A percentile compares a stretch with the other conserved stretches of the same genome.
Evolutionary conservation across 345 rosid species (phyloP).

Genomic region (Sisymbrium altissimum): DNA sequence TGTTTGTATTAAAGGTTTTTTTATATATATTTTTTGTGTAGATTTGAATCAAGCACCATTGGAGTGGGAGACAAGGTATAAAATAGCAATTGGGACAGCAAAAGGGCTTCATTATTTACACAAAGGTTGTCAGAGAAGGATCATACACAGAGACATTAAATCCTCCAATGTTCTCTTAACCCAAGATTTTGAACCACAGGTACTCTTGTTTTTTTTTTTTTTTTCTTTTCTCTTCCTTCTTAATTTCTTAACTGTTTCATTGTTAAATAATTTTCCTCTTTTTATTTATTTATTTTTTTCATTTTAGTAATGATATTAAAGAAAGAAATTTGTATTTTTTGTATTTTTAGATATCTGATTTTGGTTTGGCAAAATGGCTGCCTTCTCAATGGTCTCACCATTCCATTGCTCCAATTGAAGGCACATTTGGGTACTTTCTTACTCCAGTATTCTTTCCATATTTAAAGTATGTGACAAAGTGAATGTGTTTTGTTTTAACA

Average conservation of each 20-base stretch:
- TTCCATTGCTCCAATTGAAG: conserved; percentile 97
- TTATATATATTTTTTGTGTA: conserved; percentile 1
- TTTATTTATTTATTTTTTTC: background rate
- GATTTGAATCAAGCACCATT: conserved; percentile 48
- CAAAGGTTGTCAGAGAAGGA: conserved; percentile 87
- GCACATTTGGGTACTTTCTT: conserved; percentile 80
- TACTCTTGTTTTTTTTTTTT: conserved; percentile 16
- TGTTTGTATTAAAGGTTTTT: background rate
- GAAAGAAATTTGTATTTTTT: background rate
- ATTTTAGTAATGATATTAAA: background rate
- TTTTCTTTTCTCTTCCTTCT: background rate
- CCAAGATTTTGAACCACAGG: conserved; percentile 77
- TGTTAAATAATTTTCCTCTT: background rate
- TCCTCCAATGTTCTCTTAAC: conserved; percentile 84
- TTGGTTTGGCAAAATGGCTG: conserved; percentile 97
- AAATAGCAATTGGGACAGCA: conserved; percentile 78
- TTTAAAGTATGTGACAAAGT: background rate
- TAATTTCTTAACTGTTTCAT: background rate
- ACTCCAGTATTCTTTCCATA: background rate
- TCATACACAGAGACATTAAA: conserved; percentile 94
- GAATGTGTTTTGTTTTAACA: background rate
- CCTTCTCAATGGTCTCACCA: conserved; percentile 99
- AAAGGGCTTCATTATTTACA: conserved; percentile 86
- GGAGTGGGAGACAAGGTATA: conserved; percentile 79
- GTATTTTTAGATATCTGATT: conserved; percentile 73